Base-by-base conservation (phyloP, 345 rosid species). In the Populus davidiana region DNA sequence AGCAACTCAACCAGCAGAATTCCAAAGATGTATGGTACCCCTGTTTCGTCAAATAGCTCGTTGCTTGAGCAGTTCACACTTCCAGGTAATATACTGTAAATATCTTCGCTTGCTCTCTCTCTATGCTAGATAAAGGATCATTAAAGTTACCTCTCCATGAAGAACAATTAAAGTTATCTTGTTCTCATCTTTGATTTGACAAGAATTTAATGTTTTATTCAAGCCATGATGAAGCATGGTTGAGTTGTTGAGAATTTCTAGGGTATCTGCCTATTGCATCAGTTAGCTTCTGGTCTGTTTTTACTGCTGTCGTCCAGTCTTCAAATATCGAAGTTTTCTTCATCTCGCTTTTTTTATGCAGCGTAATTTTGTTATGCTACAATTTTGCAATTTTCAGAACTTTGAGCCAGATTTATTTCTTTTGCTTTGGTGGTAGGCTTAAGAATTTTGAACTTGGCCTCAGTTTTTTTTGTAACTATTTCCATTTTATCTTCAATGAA, bases 61-160 rank as follows among this genome's bases (percentile, higher is more conserved):
- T 75, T 88, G 96, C 67, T 82, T 91, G 82, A 86, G 88, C 86
- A 88, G 96, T 80, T 86, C 87, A 62, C 96, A 91, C 83, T 91
- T 91, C 76, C 96, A 91, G 96, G 96, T 91, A 84, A 75, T 69
- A 12, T 77, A 79, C 56, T 39, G 8, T 75, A 39, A 70, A 61
- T 36, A 21, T 64, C 20, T 64, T 69, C 49, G 12, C 49, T 12
- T 5, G 13, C 44, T 41, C 44, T 62, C 38, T 49, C 33, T 31
- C 33, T 31, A 31, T 54, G 10, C 61, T 20, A 2, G 61, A 54
- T 8, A 8, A 54, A 54, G 11, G 21, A 54, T 54, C 61, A 54
- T 20, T 54, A 2, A 54, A 54, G 9, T 47, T 54, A 52, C 21
- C 61, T 54, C 61, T 54, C 1, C 21, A 20, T 7, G 25, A 54